These are phyloP conservation scores for Orbilia oligospora DNA, from an alignment of 2,329 filamentous ascomycete genomes.

Conservation along the genomic window DNA sequence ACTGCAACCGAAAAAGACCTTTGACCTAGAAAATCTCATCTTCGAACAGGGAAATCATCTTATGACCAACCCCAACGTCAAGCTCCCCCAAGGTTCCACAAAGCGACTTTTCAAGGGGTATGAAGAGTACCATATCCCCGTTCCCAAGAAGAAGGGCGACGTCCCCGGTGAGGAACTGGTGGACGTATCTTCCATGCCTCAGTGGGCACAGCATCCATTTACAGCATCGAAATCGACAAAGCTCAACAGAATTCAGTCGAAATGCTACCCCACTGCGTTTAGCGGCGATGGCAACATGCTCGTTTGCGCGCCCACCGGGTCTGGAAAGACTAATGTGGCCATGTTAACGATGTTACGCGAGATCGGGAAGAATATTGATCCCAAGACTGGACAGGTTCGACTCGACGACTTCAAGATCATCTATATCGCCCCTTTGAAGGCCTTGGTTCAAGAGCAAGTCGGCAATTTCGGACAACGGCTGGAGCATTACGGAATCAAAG, in stretches of 20 bases:
- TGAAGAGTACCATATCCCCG: conserved; percentile 96
- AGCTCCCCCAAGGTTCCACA: conserved; percentile 91
- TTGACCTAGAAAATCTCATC: conserved; percentile 95
- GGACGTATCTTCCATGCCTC: conserved; percentile 87
- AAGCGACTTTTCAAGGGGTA: conserved; percentile 98
- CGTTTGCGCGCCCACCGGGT: conserved; percentile 95
- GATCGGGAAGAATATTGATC: conserved; percentile 93
- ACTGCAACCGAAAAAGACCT: conserved; percentile 85
- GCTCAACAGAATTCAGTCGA: conserved; percentile 95
- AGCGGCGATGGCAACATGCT: conserved; percentile 97
- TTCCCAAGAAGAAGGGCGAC: conserved; percentile 88
- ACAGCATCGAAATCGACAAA: conserved; percentile 79
- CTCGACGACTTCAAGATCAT: conserved; percentile 98
- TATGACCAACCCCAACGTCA: conserved; percentile 98
- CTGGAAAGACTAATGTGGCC: conserved; percentile 97
- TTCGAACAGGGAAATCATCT: conserved; percentile 99
- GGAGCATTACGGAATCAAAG: conserved; percentile 89
- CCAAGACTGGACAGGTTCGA: conserved; percentile 91
- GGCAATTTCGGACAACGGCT: conserved; percentile 95
- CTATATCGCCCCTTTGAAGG: conserved; percentile 96
- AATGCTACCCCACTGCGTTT: conserved; percentile 91
- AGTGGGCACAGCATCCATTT: conserved; percentile 91
- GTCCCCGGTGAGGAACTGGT: conserved; percentile 81
- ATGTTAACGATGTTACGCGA: conserved; percentile 97
- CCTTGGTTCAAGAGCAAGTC: conserved; percentile 96